Percentiles rank a stretch among this genome's conserved stretches.
These are phyloP conservation scores for Sclerotinia glacialis DNA, from an alignment of 2,329 filamentous ascomycete genomes.

Conservation along the genomic window DNA sequence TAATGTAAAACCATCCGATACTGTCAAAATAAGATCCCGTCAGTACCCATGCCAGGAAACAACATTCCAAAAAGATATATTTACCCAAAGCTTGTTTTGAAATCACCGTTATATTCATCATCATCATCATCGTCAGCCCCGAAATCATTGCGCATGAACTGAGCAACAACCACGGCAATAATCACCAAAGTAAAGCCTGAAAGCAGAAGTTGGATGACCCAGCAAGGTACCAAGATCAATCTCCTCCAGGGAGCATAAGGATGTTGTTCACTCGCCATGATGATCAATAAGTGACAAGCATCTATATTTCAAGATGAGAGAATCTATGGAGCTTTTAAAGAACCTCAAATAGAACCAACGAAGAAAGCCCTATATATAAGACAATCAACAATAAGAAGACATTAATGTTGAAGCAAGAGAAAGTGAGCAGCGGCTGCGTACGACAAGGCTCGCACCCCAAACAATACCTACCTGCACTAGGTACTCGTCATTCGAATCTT, in stretches of 20 bases:
- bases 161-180: not conserved
- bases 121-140: not conserved
- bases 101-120: not conserved
- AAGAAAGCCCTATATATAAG: not conserved
- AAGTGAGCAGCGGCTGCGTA: not conserved
- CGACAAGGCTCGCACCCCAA: not conserved
- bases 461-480: not conserved
- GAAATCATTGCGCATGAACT: not conserved
- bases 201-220: slow-evolving; percentile 15
- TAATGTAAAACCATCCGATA: slow-evolving; percentile 9
- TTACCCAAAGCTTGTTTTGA: not conserved
- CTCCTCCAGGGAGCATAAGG: slow-evolving; percentile 21
- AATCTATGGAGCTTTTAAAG: not conserved
- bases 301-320: not conserved
- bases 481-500: not conserved
- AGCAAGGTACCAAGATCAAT: slow-evolving; percentile 17
- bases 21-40: not conserved
- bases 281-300: not conserved
- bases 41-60: not conserved
- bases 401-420: not conserved
- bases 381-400: not conserved
- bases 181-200: not conserved
- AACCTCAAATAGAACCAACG: not conserved
- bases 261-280: slow-evolving; percentile 17
- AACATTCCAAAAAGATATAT: not conserved